Evolutionary conservation across 495 filamentous ascomycete genomes (phyloP).

Genomic region (Penicillium salamii): DNA sequence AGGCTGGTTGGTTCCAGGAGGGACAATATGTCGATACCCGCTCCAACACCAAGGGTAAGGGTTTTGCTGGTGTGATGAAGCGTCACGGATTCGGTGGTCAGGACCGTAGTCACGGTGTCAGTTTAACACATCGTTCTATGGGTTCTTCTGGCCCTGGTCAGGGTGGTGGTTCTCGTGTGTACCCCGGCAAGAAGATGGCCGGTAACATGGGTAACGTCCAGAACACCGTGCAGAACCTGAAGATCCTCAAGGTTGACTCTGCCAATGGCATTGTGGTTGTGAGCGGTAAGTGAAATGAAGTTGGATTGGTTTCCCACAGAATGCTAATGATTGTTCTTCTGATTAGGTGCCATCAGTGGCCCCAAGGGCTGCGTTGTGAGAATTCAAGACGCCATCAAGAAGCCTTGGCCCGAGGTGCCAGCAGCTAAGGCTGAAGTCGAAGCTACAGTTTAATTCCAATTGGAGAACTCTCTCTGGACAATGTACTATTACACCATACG

Average conservation of each 20-base stretch:
- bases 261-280: slow-evolving; percentile 85
- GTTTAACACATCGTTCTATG: slow-evolving; percentile 83
- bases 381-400: slow-evolving; percentile 90
- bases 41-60: slow-evolving; percentile 76
- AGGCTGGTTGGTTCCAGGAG: slow-evolving; percentile 81
- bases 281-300: slow-evolving; percentile 54
- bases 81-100: slow-evolving; percentile 83
- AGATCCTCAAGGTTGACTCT: slow-evolving; percentile 80
- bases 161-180: slow-evolving; percentile 85
- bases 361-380: slow-evolving; percentile 80
- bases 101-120: slow-evolving; percentile 90
- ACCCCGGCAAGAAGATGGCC: slow-evolving; percentile 96
- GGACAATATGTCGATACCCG: slow-evolving; percentile 89
- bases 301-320: too few relatives aligned
- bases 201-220: slow-evolving; percentile 88
- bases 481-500: slow-evolving; percentile 45
- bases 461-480: slow-evolving; percentile 15
- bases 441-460: slow-evolving; percentile 25
- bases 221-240: slow-evolving; percentile 85
- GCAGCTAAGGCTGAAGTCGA: slow-evolving; percentile 30
- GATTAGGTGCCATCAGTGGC: slow-evolving; percentile 69
- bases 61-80: slow-evolving; percentile 98
- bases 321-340: slow-evolving; percentile 10
- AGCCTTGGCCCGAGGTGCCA: slow-evolving; percentile 67
- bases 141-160: slow-evolving; percentile 85